Conservation (phyloP, 2,329 filamentous ascomycete genomes). For the Trichoderma simmonsii region DNA sequence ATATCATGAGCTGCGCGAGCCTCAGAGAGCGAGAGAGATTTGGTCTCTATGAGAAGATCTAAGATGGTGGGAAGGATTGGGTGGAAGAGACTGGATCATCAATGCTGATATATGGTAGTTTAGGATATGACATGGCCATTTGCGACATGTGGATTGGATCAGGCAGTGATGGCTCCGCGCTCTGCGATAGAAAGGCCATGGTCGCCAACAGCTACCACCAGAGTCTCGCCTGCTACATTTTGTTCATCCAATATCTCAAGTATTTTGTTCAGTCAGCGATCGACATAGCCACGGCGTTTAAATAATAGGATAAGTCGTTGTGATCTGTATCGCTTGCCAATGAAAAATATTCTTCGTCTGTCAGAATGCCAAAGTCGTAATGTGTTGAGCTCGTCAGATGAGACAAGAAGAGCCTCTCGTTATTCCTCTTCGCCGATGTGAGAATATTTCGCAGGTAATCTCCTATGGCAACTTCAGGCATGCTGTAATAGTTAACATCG, state of each 20-base stretch:
- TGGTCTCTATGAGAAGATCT: conserved; percentile 34
- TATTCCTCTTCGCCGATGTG: conserved; percentile 18
- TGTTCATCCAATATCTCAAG: conserved; percentile 32
- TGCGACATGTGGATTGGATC: conserved; percentile 33
- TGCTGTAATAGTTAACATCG: conserved; percentile 37
- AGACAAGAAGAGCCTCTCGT: conserved; percentile 34
- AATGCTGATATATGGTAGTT: conserved; percentile 31
- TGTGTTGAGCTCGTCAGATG: conserved; percentile 38
- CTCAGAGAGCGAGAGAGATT: conserved; percentile 30
- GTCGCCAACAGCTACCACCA: conserved; percentile 35
- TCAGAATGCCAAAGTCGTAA: conserved; percentile 31
- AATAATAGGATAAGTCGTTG: conserved; percentile 31
- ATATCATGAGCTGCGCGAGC: conserved; percentile 29
- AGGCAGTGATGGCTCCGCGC: conserved; percentile 30
- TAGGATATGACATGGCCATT: conserved; percentile 35
- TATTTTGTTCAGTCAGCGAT: conserved; percentile 32
- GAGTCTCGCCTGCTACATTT: conserved; percentile 33
- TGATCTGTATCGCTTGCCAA: conserved; percentile 26
- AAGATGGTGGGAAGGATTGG: conserved; percentile 36
- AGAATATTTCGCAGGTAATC: conserved; percentile 36
- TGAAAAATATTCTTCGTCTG: conserved; percentile 19
- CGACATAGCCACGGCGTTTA: conserved; percentile 33
- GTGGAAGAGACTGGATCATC: conserved; percentile 32
- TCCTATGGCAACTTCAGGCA: conserved; percentile 32
- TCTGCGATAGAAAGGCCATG: conserved; percentile 36